A percentile compares a stretch with the other conserved stretches of the same genome.
Conservation (phyloP, 352 stramenopile species). For the Chrysophaeum taylorii region DNA sequence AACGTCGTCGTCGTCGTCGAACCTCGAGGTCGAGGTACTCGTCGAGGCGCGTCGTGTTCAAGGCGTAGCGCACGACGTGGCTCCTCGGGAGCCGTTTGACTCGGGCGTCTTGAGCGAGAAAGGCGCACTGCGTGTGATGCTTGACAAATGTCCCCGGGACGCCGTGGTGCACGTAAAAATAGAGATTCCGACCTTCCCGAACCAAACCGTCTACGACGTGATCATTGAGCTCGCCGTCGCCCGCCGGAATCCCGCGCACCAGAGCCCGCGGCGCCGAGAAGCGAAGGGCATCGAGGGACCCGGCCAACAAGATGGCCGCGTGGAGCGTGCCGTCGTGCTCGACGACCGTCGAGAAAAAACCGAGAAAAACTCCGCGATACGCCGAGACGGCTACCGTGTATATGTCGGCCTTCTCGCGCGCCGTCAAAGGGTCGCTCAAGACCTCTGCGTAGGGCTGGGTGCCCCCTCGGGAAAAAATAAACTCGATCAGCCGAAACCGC, state of each 20-base stretch:
- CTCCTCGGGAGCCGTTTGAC: no score
- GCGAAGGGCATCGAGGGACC: background rate
- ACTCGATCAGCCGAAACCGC: background rate
- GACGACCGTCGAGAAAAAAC: constrained; percentile 1
- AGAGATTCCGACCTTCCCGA: background rate
- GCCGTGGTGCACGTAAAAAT: constrained; percentile 11
- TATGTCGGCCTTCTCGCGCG: background rate
- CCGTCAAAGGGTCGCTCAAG: no score
- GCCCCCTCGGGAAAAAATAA: no score
- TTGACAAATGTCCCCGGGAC: background rate
- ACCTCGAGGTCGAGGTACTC: no score
- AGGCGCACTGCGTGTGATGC: no score
- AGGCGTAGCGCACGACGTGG: no score
- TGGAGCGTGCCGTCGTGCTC: background rate
- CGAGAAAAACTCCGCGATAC: background rate
- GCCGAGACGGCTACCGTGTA: background rate
- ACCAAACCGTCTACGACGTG: constrained; percentile 1
- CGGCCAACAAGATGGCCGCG: background rate
- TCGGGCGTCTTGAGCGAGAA: no score
- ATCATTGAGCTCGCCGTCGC: background rate
- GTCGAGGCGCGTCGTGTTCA: no score
- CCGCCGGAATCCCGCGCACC: background rate
- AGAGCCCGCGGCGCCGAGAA: background rate
- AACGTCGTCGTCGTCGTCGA: no score
- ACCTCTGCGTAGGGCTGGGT: no score